Conservation (phyloP, 495 filamentous ascomycete species). For the Entonaema liquescens region DNA sequence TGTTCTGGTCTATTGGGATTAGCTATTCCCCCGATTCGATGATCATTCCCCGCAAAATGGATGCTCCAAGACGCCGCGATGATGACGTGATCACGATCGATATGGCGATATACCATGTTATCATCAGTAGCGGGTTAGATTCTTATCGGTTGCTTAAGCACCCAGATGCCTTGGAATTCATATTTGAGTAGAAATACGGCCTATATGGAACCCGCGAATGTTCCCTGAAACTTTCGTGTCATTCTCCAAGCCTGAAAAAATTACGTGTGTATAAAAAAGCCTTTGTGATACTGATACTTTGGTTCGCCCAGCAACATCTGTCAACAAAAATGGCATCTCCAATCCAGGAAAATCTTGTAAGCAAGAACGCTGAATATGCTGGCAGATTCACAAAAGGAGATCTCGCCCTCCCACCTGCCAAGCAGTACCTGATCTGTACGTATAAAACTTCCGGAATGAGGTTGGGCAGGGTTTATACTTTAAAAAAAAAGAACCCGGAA, state of each 20-base stretch:
- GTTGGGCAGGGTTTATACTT: neutral
- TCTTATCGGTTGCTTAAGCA: neutral
- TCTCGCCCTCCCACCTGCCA: constrained; percentile 75
- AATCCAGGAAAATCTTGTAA: constrained; percentile 63
- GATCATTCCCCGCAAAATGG: constrained; percentile 35
- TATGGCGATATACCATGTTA: constrained; percentile 28
- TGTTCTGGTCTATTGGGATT: constrained; percentile 20
- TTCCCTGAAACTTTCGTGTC: neutral
- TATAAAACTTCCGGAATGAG: neutral
- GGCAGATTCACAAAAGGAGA: constrained; percentile 69
- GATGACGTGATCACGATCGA: constrained; percentile 36
- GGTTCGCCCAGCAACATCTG: too few species aligned
- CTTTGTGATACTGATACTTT: neutral
- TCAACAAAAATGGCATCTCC: constrained; percentile 46
- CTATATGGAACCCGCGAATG: neutral
- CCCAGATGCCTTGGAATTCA: neutral
- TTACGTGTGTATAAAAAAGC: neutral
- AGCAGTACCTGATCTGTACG: constrained; percentile 68
- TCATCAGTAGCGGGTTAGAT: constrained; percentile 6
- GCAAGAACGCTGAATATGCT: constrained; percentile 69
- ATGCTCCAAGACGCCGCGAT: neutral
- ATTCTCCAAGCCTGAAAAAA: neutral
- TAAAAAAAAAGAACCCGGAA: neutral
- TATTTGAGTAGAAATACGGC: neutral
- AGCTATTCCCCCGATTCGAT: constrained; percentile 22